Percentiles rank a stretch among this genome's conserved stretches.
phyloP scores from a whole-genome alignment of 768 basidiomycete genomes.

The Russula brevipes region DNA sequence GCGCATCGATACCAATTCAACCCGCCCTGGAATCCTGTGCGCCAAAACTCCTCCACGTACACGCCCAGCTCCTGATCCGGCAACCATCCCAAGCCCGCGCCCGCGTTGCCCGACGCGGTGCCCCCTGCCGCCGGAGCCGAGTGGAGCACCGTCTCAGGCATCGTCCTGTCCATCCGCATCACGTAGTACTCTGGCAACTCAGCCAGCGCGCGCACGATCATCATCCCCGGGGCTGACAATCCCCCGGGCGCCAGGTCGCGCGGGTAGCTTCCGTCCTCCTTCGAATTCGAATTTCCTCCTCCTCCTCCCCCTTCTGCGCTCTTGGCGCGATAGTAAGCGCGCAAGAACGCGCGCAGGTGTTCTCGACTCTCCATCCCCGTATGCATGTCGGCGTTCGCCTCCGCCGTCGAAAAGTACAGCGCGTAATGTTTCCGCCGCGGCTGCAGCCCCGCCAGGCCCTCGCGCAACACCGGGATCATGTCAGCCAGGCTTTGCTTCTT shows the following conservation, averaged over 20 bases:
- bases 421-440: constrained; percentile 58
- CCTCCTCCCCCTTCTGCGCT: constrained; percentile 35
- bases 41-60: no score
- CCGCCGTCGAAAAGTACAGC: constrained; percentile 38
- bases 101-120: no score
- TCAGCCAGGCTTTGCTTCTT: background rate
- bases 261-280: no score
- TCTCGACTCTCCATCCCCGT: constrained; percentile 33
- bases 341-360: constrained; percentile 46
- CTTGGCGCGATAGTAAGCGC: constrained; percentile 54
- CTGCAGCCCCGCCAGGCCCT: constrained; percentile 31
- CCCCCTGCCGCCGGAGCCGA: no score
- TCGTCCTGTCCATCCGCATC: constrained; percentile 40
- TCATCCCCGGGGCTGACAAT: no score
- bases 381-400: constrained; percentile 45
- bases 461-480: constrained; percentile 16
- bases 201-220: constrained; percentile 33
- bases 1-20: no score
- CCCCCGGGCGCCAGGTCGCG: no score
- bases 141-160: constrained; percentile 44
- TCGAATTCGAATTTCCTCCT: no score
- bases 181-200: constrained; percentile 55
- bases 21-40: no score
- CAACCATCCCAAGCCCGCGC: no score
- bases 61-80: no score